Conservation (phyloP, 148 eudicot species). For the Fagopyrum tataricum region DNA sequence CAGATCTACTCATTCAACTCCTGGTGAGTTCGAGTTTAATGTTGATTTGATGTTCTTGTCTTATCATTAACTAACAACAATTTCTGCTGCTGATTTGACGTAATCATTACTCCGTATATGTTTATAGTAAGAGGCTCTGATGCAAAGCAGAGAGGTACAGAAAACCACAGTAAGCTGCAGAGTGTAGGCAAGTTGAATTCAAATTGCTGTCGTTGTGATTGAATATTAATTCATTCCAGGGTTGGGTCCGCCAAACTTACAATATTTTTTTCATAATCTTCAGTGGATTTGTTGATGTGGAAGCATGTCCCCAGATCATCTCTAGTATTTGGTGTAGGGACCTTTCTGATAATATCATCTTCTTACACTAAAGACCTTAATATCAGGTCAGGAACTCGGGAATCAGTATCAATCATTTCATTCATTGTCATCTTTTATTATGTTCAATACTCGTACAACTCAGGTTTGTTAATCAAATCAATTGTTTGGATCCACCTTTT, state of each 20-base stretch:
- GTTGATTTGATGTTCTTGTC: neutral
- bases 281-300: slow-evolving; percentile 15
- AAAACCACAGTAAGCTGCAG: slow-evolving; percentile 10
- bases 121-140: slow-evolving; percentile 9
- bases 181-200: slow-evolving; percentile 8
- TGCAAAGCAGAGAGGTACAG: slow-evolving; percentile 7
- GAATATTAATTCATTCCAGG: neutral
- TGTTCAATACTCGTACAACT: neutral
- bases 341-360: slow-evolving; percentile 11
- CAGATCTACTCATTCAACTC: neutral
- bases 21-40: slow-evolving; percentile 6
- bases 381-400: neutral
- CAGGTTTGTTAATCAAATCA: neutral
- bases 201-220: neutral
- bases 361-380: slow-evolving; percentile 5
- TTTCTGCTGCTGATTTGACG: neutral
- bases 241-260: neutral
- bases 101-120: neutral
- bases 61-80: neutral
- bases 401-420: neutral
- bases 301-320: slow-evolving; percentile 9
- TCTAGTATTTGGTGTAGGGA: slow-evolving; percentile 10
- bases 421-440: neutral
- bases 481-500: neutral
- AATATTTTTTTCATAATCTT: neutral